Conservation (phyloP, 495 filamentous ascomycete species). For the Wilcoxina mikolae region DNA sequence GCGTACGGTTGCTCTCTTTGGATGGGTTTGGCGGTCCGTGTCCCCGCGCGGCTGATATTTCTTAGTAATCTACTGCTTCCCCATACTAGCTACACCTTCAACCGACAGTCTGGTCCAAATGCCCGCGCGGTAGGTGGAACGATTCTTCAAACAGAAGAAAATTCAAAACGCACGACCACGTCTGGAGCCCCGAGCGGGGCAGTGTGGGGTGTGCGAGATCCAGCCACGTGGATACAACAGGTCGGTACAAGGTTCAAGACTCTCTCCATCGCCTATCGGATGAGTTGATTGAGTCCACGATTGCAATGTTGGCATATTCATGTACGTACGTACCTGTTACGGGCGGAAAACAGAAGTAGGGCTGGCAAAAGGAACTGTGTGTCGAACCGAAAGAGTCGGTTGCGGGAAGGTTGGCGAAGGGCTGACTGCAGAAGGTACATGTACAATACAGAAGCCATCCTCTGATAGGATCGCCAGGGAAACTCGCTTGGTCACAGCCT, state of each 20-base stretch:
- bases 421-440: neutral
- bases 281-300: slow-evolving; percentile 4
- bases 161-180: neutral
- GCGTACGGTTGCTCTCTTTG: no score
- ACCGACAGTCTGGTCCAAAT: no score
- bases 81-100: no score
- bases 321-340: neutral
- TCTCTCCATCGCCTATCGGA: neutral
- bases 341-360: neutral
- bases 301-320: neutral
- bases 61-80: no score
- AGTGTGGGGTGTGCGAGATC: neutral
- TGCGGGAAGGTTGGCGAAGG: neutral
- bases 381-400: neutral
- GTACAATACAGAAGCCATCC: neutral
- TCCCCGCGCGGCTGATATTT: no score
- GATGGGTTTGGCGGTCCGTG: no score
- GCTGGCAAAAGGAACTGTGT: neutral
- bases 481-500: neutral
- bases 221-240: neutral
- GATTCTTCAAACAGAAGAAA: neutral
- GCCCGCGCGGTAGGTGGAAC: no score
- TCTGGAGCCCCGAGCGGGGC: neutral
- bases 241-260: neutral
- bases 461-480: neutral